A percentile compares a stretch with the other conserved stretches of the same genome.
phyloP scores from a whole-genome alignment of 306 rosid species.

The Crotalaria pallida region DNA sequence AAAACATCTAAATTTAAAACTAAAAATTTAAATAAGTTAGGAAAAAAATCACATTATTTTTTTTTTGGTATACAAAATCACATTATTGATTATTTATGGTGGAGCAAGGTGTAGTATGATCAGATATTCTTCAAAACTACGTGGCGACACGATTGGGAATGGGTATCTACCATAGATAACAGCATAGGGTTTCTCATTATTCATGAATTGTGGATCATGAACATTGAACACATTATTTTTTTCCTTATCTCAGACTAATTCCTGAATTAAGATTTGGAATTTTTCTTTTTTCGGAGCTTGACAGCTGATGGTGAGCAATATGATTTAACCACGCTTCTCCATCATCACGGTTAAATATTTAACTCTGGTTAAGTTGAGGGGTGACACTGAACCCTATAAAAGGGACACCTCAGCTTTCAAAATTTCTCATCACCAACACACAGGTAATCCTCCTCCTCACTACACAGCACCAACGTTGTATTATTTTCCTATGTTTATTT shows the following conservation, averaged over 20 bases:
- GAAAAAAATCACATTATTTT: no score
- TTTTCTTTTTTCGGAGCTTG: slow-evolving; percentile 8
- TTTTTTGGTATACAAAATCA: no score
- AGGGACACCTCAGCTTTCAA: neutral
- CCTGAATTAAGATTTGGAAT: slow-evolving; percentile 6
- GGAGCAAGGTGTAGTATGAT: no score
- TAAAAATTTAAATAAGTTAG: no score
- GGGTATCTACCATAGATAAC: neutral
- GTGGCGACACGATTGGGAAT: neutral
- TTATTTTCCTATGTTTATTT: slow-evolving; percentile 18
- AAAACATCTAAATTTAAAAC: no score
- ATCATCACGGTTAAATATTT: neutral
- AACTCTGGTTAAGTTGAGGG: slow-evolving; percentile 25
- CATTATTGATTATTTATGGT: no score
- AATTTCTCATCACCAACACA: slow-evolving; percentile 23
- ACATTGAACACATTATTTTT: neutral
- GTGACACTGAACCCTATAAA: slow-evolving; percentile 39
- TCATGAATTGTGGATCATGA: neutral
- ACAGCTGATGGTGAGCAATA: slow-evolving; percentile 27
- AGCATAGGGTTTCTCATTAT: neutral
- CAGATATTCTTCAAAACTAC: neutral
- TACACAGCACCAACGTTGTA: neutral
- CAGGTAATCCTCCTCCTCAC: neutral
- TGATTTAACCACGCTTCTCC: slow-evolving; percentile 37
- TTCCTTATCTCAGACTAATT: neutral